A percentile compares a stretch with the other conserved stretches of the same genome.
These are phyloP conservation scores for Hypoxylon sp. DNA, from an alignment of 2,329 filamentous ascomycete species.

Conservation along the genomic window DNA sequence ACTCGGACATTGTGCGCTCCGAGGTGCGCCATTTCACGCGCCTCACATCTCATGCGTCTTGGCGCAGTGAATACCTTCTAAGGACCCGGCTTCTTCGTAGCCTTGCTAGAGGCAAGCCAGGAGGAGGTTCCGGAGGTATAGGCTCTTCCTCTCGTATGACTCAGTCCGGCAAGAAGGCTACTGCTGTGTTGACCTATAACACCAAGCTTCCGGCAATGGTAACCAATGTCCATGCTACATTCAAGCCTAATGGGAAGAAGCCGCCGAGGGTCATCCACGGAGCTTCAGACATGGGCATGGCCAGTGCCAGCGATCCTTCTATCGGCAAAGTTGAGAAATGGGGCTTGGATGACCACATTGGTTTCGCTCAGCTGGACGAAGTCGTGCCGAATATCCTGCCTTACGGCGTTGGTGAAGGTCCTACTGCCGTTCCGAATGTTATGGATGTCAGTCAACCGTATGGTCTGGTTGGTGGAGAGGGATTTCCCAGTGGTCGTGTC, in stretches of 20 bases:
- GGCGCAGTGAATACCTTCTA: conserved; percentile 94
- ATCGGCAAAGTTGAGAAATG: conserved; percentile 80
- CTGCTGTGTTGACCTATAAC: conserved; percentile 83
- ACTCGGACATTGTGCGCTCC: conserved; percentile 66
- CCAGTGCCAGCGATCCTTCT: conserved; percentile 82
- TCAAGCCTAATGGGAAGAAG: conserved; percentile 73
- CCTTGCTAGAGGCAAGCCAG: conserved; percentile 81
- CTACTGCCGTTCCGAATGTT: conserved; percentile 80
- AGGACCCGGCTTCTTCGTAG: conserved; percentile 85
- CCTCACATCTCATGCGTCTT: conserved; percentile 84
- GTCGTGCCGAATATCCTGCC: conserved; percentile 75
- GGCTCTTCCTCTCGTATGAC: conserved; percentile 61
- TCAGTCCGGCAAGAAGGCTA: conserved; percentile 69
- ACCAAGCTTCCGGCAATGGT: conserved; percentile 83
- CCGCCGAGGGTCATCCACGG: conserved; percentile 84
- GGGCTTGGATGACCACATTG: conserved; percentile 79
- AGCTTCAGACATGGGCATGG: conserved; percentile 77
- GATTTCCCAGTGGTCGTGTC: conserved; percentile 80
- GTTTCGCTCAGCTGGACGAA: conserved; percentile 81
- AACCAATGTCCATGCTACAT: conserved; percentile 81
- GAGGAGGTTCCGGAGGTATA: conserved; percentile 60
- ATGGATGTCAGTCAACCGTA: conserved; percentile 91
- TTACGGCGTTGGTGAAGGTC: conserved; percentile 81
- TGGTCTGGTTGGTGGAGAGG: conserved; percentile 86
- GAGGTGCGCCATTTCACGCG: conserved; percentile 83